These are phyloP conservation scores for Cyberlindnera meyerae DNA, from an alignment of 805 yeast species.

Conservation along the genomic window DNA sequence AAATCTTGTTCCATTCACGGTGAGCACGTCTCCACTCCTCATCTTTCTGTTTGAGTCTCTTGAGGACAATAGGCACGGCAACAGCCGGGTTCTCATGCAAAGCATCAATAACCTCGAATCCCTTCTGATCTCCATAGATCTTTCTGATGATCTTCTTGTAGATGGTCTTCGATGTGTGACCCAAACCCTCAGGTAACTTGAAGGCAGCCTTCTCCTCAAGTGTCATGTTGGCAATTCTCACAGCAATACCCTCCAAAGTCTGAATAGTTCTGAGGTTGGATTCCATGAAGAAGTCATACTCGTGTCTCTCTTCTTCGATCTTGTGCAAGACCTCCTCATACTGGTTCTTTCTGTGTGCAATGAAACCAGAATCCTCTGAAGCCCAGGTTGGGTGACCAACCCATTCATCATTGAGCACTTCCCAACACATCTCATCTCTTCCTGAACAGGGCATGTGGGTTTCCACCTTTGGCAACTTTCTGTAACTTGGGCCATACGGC, in stretches of 20 bases:
- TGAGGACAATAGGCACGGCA: constrained; percentile 90
- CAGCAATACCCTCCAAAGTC: constrained; percentile 90
- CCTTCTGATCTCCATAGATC: constrained; percentile 89
- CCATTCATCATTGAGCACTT: constrained; percentile 97
- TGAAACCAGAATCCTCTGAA: constrained; percentile 96
- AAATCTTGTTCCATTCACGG: constrained; percentile 97
- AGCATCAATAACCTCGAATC: constrained; percentile 94
- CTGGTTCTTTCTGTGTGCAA: constrained; percentile 98
- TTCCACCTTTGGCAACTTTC: constrained; percentile 88
- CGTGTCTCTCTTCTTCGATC: constrained; percentile 96
- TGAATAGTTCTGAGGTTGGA: constrained; percentile 92
- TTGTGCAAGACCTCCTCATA: constrained; percentile 94
- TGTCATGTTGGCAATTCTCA: constrained; percentile 88
- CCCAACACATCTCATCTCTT: constrained; percentile 99
- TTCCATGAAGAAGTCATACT: constrained; percentile 94
- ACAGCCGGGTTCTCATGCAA: constrained; percentile 92
- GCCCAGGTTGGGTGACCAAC: constrained; percentile 99
- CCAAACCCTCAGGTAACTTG: constrained; percentile 88
- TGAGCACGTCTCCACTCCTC: constrained; percentile 99
- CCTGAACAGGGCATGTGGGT: constrained; percentile 97
- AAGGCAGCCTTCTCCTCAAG: constrained; percentile 82
- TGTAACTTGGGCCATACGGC: constrained; percentile 92
- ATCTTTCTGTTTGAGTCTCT: constrained; percentile 92
- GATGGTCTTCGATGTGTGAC: constrained; percentile 85
- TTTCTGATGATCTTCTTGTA: constrained; percentile 91